Conservation (phyloP, 2,329 filamentous ascomycete genomes). For the Cladophialophora bantiana region DNA sequence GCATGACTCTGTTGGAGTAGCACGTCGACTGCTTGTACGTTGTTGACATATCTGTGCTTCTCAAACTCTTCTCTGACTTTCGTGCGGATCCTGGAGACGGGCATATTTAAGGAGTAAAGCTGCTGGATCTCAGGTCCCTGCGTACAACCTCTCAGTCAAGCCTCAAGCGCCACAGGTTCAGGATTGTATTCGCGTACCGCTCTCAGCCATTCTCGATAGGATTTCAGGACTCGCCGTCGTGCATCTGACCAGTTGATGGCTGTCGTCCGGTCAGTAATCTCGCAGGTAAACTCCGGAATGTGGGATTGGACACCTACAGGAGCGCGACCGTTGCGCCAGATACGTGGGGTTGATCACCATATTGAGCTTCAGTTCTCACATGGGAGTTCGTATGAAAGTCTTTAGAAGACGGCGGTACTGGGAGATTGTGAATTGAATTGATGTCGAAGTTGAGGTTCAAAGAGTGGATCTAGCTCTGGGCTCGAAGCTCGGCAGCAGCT, state of each 20-base stretch:
- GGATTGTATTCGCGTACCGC: conserved; percentile 69
- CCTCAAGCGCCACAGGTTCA: not conserved
- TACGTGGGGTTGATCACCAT: conserved; percentile 94
- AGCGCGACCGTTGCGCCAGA: conserved; percentile 80
- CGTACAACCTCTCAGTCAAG: conserved; percentile 22
- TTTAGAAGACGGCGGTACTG: not conserved
- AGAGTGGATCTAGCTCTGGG: conserved; percentile 13
- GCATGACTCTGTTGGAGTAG: conserved; percentile 88
- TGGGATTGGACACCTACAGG: conserved; percentile 65
- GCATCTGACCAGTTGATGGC: conserved; percentile 90
- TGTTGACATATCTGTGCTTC: conserved; percentile 89
- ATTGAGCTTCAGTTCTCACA: conserved; percentile 45
- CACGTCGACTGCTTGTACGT: conserved; percentile 86
- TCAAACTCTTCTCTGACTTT: conserved; percentile 98
- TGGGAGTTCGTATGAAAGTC: conserved; percentile 23
- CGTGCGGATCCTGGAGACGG: conserved; percentile 84
- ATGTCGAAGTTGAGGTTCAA: conserved; percentile 24
- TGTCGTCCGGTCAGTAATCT: conserved; percentile 53
- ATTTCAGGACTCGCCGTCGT: conserved; percentile 81
- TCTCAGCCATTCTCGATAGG: conserved; percentile 95
- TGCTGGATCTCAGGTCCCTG: conserved; percentile 96
- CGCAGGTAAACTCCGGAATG: not conserved
- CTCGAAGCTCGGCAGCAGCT: conserved; percentile 23
- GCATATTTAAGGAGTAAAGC: conserved; percentile 93
- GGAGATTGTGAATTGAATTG: not conserved